These are phyloP conservation scores for Malus hybrid DNA, from an alignment of 331 rosid genomes.

Conservation along the genomic window DNA sequence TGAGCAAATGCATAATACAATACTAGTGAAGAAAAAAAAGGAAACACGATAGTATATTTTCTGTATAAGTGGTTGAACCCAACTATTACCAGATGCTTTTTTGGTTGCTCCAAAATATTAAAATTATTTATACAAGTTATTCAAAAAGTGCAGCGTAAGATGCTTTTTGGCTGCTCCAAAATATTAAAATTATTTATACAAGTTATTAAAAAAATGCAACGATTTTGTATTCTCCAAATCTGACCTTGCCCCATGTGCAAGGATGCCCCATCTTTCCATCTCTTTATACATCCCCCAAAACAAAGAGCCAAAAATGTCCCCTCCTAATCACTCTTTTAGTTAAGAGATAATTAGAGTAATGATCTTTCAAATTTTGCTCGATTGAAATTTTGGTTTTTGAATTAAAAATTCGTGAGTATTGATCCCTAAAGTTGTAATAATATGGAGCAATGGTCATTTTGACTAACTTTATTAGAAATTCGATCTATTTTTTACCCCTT, in stretches of 20 bases:
- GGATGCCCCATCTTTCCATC: slow-evolving; percentile 37
- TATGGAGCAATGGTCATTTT: too few relatives aligned
- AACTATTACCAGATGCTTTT: slow-evolving; percentile 12
- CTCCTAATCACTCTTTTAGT: slow-evolving; percentile 13
- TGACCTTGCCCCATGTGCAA: slow-evolving; percentile 79
- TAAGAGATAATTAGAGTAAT: too few relatives aligned
- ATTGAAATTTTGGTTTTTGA: too few relatives aligned
- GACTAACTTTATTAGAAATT: too few relatives aligned
- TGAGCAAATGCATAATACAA: slow-evolving; percentile 8
- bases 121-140: neutral
- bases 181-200: neutral
- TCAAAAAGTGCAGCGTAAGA: slow-evolving; percentile 26
- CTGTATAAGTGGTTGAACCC: slow-evolving; percentile 6
- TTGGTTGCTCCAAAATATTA: neutral
- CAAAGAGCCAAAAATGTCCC: slow-evolving; percentile 35
- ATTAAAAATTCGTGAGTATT: too few relatives aligned
- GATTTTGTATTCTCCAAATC: slow-evolving; percentile 40
- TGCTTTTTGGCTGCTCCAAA: slow-evolving; percentile 11
- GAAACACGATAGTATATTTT: neutral
- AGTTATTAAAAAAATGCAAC: slow-evolving; percentile 19
- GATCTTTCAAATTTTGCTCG: too few relatives aligned
- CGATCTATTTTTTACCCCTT: too few relatives aligned
- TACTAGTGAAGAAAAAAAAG: neutral
- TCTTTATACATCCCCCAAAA: slow-evolving; percentile 12
- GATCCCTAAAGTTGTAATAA: too few relatives aligned